Conservation (phyloP, 2,329 filamentous ascomycete species). For the Monosporascus ibericus region DNA sequence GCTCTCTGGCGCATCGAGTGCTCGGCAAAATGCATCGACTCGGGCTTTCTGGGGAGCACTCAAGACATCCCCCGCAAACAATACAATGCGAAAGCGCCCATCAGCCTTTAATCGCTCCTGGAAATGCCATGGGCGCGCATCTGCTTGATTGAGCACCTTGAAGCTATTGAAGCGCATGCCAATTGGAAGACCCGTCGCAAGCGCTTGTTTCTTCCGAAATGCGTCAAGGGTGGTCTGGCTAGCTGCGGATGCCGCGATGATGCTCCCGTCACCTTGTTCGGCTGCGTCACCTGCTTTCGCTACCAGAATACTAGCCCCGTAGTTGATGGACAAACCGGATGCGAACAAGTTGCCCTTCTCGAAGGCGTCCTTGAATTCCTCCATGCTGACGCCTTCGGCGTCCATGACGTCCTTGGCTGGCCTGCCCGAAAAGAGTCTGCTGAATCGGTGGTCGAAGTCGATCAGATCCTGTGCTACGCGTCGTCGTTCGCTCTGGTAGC, state of each 20-base stretch:
- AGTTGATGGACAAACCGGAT: constrained; percentile 50
- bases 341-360: constrained; percentile 55
- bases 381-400: constrained; percentile 45
- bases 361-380: constrained; percentile 56
- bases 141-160: constrained; percentile 54
- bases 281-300: constrained; percentile 40
- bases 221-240: constrained; percentile 7
- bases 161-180: constrained; percentile 54
- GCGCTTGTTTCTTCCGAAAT: constrained; percentile 28
- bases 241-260: constrained; percentile 14
- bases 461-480: constrained; percentile 60
- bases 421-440: constrained; percentile 48
- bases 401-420: constrained; percentile 50
- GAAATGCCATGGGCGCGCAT: constrained; percentile 51
- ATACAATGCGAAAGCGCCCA: constrained; percentile 51
- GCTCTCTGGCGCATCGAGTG: constrained; percentile 28
- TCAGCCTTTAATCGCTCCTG: constrained; percentile 50
- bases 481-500: not conserved
- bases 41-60: constrained; percentile 35
- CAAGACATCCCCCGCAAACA: constrained; percentile 57
- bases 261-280: constrained; percentile 41
- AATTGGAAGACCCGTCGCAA: constrained; percentile 39
- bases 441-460: constrained; percentile 54
- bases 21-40: constrained; percentile 41
- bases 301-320: constrained; percentile 49